Evolutionary conservation across 164 flowering plant species (phyloP), one percentile per base, ranked within the genome.

Genomic region (Chloranthus sessilifolius): DNA sequence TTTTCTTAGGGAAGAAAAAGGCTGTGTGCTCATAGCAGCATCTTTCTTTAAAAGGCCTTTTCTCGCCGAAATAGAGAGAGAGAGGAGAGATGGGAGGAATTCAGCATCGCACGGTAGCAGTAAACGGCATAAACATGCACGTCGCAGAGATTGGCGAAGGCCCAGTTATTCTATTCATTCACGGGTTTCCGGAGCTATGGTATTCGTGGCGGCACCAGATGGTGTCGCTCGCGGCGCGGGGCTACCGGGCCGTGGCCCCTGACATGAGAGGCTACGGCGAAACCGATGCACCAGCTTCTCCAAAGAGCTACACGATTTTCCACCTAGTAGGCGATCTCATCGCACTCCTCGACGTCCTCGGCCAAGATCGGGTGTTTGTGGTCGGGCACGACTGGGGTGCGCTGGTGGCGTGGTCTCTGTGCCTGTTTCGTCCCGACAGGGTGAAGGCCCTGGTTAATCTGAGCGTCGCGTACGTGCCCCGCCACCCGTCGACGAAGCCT

Each of bases 371-470:
- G 72, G 97, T 82, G 26, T 82, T 81, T 50, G 79, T 86, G 22
- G 97, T 85, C 12, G 95, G 75, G 0, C 92, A 85, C 42, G 95
- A 89, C 47, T 85, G 85, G 92, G 97, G 97, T 0, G 92, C 97
- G 0, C 0, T 50, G 10, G 46, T 84, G 1, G 88, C 85, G 10
- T 89, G 97, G 97, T 9, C 56, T 34, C 52, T 89, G 15, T 74
- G 84, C 56, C 40, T 78, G 61, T 73, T 62, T 30, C 56, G 97
- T 4, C 95, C 97, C 1, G 97, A 89, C 50, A 60, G 66, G 27
- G 83, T 86, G n/a, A 80, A 71, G 66, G 97, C 92, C n/a, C 45
- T 88, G 73, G 81, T 88, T 28, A 80, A 66, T 26, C 14, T 79
- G 61, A 80, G 92, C 55, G 84, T 84, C 5, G 49, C 42, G 2